A percentile compares a stretch with the other conserved stretches of the same genome.
phyloP scores from a whole-genome alignment of 495 filamentous ascomycete species.

The Parathielavia appendiculata region DNA sequence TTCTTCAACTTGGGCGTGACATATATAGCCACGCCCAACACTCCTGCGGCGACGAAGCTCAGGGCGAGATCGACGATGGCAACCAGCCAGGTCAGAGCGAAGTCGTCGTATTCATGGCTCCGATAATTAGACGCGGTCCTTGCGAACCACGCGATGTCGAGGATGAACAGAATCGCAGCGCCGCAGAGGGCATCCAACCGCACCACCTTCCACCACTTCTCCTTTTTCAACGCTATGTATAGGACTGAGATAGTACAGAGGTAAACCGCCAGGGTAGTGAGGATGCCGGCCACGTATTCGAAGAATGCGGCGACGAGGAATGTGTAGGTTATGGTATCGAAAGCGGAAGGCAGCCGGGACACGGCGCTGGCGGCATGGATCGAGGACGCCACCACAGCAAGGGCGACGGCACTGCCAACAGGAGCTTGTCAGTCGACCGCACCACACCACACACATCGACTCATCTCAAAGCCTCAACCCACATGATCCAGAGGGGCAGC shows the following conservation, averaged over 20 bases:
- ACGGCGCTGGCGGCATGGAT: not conserved
- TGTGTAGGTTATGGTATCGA: not conserved
- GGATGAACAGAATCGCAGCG: not conserved
- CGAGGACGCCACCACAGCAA: not conserved
- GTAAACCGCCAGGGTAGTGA: not conserved
- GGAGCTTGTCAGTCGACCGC: not conserved
- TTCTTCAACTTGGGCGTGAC: conserved; percentile 8
- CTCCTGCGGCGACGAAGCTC: not conserved
- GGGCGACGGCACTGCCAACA: not conserved
- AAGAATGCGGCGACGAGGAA: not conserved
- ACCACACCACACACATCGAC: not conserved
- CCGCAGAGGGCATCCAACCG: conserved; percentile 2
- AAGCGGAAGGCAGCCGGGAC: not conserved
- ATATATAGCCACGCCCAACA: conserved; percentile 8
- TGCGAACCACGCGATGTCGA: conserved; percentile 4
- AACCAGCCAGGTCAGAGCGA: conserved; percentile 8
- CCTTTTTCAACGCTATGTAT: conserved; percentile 1
- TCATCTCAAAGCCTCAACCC: not conserved
- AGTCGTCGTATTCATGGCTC: not conserved
- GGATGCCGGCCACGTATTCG: not conserved
- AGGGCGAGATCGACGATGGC: conserved; percentile 13
- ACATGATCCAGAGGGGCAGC: not conserved
- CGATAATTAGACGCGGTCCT: not conserved
- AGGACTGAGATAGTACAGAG: not conserved
- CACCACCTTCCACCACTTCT: conserved; percentile 10